phyloP scores from a whole-genome alignment of 768 basidiomycete species.

The Suillus spraguei region DNA sequence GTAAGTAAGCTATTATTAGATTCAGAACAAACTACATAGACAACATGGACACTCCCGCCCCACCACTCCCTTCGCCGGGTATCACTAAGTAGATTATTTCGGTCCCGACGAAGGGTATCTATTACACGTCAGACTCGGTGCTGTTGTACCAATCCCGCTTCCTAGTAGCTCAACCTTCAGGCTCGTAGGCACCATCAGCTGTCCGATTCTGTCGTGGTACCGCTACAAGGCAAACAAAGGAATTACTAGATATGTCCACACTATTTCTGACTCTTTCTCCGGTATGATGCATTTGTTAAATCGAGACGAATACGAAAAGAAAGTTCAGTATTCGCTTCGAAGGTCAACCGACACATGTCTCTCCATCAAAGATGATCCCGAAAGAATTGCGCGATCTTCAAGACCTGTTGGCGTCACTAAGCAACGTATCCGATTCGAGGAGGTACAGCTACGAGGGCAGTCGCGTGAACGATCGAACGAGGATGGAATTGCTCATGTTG shows the following conservation, averaged over 20 bases:
- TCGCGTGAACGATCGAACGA: too few relatives aligned
- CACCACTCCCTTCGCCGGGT: too few relatives aligned
- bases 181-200: constrained; percentile 41
- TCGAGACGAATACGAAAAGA: constrained; percentile 76
- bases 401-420: constrained; percentile 22
- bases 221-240: constrained; percentile 42
- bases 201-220: background rate
- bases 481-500: too few relatives aligned
- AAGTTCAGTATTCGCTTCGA: constrained; percentile 11
- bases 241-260: constrained; percentile 73
- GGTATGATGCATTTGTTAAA: constrained; percentile 68
- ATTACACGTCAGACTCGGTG: constrained; percentile 53
- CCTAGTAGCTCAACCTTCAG: constrained; percentile 71
- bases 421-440: too few relatives aligned
- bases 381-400: constrained; percentile 52
- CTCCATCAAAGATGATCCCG: constrained; percentile 40
- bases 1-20: too few relatives aligned
- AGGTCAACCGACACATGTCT: constrained; percentile 11
- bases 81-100: too few relatives aligned
- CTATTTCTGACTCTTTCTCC: constrained; percentile 69
- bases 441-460: too few relatives aligned
- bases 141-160: constrained; percentile 71
- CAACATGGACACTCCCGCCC: too few relatives aligned
- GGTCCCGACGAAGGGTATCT: too few relatives aligned
- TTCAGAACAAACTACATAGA: too few relatives aligned